Conservation (phyloP, 305 asterid species). For the Fraxinus velutina region DNA sequence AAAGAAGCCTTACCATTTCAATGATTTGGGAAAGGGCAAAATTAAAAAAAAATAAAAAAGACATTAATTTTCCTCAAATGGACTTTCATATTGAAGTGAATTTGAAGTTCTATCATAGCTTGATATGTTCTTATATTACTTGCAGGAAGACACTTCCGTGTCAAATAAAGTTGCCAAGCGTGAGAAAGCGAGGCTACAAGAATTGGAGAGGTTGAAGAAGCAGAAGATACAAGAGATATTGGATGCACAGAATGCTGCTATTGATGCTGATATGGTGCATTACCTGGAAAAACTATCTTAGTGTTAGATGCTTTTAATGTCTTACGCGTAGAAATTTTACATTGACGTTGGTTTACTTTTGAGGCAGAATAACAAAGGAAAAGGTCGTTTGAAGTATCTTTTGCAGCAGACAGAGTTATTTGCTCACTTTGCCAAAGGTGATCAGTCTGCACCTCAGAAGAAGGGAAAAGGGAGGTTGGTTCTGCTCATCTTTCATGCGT, state of each 20-base stretch:
- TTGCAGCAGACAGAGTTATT: slow-evolving; percentile 96
- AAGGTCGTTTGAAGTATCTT: slow-evolving; percentile 88
- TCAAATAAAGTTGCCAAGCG: slow-evolving; percentile 34
- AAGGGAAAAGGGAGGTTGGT: slow-evolving; percentile 79
- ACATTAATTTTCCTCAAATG: background rate
- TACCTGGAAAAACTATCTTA: background rate
- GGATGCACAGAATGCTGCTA: slow-evolving; percentile 50
- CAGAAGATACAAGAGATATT: slow-evolving; percentile 48
- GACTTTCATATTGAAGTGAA: background rate
- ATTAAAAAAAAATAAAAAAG: background rate
- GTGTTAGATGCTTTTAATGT: background rate
- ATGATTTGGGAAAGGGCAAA: background rate
- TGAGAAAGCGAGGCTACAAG: slow-evolving; percentile 39
- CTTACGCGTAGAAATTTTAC: slow-evolving; percentile 1
- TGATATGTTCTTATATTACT: background rate
- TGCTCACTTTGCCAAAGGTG: slow-evolving; percentile 98
- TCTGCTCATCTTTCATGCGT: background rate
- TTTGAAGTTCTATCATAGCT: background rate
- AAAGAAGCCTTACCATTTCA: background rate
- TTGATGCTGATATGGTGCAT: slow-evolving; percentile 52
- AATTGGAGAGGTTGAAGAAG: slow-evolving; percentile 46
- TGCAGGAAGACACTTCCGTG: slow-evolving; percentile 29
- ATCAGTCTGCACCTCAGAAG: slow-evolving; percentile 59
- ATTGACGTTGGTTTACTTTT: slow-evolving; percentile 24
- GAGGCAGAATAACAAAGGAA: slow-evolving; percentile 85